Conservation (phyloP, 331 rosid genomes). For the Pyrus hybrid region DNA sequence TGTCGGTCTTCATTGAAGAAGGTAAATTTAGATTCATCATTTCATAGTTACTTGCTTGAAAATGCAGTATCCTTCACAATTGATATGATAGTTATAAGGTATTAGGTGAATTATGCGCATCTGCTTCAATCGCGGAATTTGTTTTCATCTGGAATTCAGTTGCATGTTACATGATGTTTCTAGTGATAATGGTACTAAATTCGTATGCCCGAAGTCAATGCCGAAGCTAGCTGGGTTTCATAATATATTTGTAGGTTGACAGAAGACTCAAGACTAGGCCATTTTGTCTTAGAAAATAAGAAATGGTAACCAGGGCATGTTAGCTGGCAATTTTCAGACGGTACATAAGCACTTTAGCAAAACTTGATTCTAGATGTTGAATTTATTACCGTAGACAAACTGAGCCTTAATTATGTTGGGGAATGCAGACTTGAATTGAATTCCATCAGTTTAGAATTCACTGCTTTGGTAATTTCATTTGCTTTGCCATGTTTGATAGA, state of each 20-base stretch:
- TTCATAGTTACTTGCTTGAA: too few species aligned
- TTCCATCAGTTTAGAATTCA: neutral
- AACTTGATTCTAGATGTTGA: neutral
- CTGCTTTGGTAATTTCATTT: neutral
- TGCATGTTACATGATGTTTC: too few species aligned
- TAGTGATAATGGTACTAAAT: too few species aligned
- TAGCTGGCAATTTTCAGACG: neutral
- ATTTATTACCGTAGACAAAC: neutral
- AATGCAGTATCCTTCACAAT: neutral
- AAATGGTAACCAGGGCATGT: neutral
- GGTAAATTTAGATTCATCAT: conserved; percentile 27
- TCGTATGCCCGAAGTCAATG: neutral
- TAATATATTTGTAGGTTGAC: neutral
- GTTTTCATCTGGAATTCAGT: too few species aligned
- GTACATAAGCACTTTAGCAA: neutral
- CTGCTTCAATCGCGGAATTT: neutral
- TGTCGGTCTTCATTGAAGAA: conserved; percentile 87
- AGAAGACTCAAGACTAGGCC: neutral
- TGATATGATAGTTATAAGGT: neutral
- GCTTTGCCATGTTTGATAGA: neutral
- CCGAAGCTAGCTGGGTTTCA: neutral
- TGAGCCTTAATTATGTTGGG: neutral
- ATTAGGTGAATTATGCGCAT: neutral
- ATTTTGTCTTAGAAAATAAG: neutral
- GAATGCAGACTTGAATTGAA: neutral